Base-by-base conservation (phyloP, 257 asterid species). In the Osmanthus fragrans region DNA sequence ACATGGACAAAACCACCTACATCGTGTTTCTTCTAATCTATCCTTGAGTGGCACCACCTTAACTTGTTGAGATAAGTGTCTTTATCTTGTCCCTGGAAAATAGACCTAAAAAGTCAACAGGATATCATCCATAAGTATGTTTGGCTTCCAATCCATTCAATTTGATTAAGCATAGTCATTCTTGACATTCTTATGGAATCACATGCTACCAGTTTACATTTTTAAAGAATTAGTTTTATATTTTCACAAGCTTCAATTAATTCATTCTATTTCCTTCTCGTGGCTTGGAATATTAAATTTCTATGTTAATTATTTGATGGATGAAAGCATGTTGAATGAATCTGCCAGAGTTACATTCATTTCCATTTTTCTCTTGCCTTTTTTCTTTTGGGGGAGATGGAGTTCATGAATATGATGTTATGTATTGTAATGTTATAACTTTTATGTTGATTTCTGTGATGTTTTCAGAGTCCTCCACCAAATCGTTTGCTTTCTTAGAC, bases 161-260 rank as follows among this genome's bases (percentile, higher is more conserved):
- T 56, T 56, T 56, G 65, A 7, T 56, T n/a, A 56, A 56, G n/a
- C 29, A 21, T 56, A 21, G 29, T 56, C 21, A 21, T 56, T 54
- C 65, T 56, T 56, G 65, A n/a, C 65, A n/a, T 19, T 56, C 65
- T 56, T n/a, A 56, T 56, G 65, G 65, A 56, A 56, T 56, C 65
- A 21, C 21, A 5, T 56, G 12, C 65, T n/a, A n/a, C 29, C 65
- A 5, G 65, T 56, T 56, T 2, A 56, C 27, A 21, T 56, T 56
- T 56, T n/a, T 12, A n/a, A 56, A 56, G 25, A 56, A 56, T 56
- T 56, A 56, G 12, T n/a, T 56, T 29, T 56, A 5, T n/a, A 56
- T 19, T 7, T 3, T n/a, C 64, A n/a, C 64, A n/a, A 21, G 29
- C 64, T 5, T 54, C 11, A 7, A 27, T 54, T 19, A 7, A 27